Percentiles rank a stretch among this genome's conserved stretches.
Conservation (phyloP, 805 yeast genomes). For the Starmera caribaea region DNA sequence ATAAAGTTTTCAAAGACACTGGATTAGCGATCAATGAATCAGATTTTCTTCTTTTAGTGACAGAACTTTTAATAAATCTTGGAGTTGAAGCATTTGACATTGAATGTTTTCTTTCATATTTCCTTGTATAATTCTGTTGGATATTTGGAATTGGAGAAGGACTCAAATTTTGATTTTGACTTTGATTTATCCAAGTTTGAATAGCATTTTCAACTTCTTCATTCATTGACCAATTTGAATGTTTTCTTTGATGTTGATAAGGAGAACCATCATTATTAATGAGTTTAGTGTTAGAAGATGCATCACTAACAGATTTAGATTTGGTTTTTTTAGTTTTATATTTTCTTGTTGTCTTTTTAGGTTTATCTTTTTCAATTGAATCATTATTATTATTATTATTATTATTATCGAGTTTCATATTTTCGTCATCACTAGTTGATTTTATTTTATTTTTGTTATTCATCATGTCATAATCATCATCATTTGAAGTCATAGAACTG, state of each 20-base stretch:
- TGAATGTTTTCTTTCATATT: constrained; percentile 3
- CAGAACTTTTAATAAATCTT: constrained; percentile 3
- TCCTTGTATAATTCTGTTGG: neutral
- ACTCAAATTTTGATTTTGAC: constrained; percentile 4
- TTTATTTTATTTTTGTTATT: neutral
- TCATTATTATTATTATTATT: no score
- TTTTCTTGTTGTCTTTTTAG: no score
- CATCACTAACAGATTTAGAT: no score
- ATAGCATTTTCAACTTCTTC: constrained; percentile 19
- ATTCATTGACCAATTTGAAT: constrained; percentile 16
- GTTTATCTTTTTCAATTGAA: no score
- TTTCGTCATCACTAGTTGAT: neutral
- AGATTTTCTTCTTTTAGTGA: constrained; percentile 15
- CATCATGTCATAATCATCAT: no score
- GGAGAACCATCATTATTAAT: no score
- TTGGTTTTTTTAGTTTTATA: no score
- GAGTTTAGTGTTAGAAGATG: no score
- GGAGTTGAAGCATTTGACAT: constrained; percentile 1
- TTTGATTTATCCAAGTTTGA: constrained; percentile 17
- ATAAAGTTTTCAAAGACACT: neutral
- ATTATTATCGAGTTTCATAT: no score
- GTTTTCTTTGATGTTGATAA: neutral
- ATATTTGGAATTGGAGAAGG: neutral
- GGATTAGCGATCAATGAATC: constrained; percentile 10
- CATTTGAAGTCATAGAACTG: neutral